Base-by-base conservation (phyloP, 352 stramenopile species). In the Phytophthora megakarya region DNA sequence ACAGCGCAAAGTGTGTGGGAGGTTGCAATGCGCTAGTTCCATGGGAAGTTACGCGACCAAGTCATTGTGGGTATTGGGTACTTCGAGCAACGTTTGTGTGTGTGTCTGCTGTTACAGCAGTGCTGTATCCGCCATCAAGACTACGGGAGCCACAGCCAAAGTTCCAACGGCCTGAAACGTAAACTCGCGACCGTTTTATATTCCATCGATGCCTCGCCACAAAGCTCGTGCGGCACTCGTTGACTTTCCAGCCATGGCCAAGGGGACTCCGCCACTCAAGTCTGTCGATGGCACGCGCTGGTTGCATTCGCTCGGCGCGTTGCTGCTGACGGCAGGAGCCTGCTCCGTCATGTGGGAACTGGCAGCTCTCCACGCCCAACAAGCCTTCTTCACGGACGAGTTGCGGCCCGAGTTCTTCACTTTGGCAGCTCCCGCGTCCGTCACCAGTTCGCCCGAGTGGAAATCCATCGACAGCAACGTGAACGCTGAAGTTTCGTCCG, bases 311-410 rank as follows among this genome's bases (percentile, higher is more conserved):
- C 52, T 73, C 1, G 60, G 56, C 1, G 65, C 60, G 23, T 30
- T 73, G 32, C 30, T 73, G n/a, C 40, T 73, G 16, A 49, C 40
- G 1, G 47, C 65, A 2, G 65, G 49, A 8, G 40, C 53, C 0
- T 69, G 52, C 33, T 73, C 59, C 33, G 53, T 73, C 33, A 21
- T 65, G 25, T 73, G 65, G 65, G 59, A 73, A 26, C 22, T 73
- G 32, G 42, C 52, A 19, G 65, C 65, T 11, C 19, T 73, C 25
- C 65, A 73, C 18, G 39, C 59, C 5, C 39, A 59, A 16, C 44
- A 30, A 4, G 23, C n/a, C 25, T 66, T 73, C 40, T 53, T 73
- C 23, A 42, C 50, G 28, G 48, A 59, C 46, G 58, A 72, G 13
- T n/a, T 67, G 21, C 45, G 43, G 4, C 16, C 64, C 16, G 57